phyloP scores from a whole-genome alignment of 176 grass and related monocot genomes.

The Oryza meridionalis region DNA sequence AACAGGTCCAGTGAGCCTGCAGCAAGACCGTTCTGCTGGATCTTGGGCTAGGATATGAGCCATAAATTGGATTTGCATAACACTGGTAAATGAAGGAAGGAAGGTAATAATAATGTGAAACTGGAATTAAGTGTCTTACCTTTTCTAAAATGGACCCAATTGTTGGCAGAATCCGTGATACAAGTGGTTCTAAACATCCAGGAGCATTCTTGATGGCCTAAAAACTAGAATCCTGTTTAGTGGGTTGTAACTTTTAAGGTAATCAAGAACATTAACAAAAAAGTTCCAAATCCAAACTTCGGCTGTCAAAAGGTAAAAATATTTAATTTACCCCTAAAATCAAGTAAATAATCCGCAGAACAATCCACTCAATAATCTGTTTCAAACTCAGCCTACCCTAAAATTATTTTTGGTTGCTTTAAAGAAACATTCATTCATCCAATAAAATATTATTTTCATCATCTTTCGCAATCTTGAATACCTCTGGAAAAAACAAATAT shows the following conservation, averaged over 20 bases:
- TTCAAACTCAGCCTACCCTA: too few relatives aligned
- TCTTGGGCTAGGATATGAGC: constrained; percentile 61
- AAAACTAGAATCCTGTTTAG: constrained; percentile 61
- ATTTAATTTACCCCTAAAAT: too few relatives aligned
- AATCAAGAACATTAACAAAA: constrained; percentile 5
- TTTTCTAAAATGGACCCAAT: constrained; percentile 80
- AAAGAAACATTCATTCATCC: constrained; percentile 5
- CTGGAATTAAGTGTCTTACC: constrained; percentile 51
- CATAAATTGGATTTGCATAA: constrained; percentile 46
- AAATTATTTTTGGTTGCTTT: too few relatives aligned
- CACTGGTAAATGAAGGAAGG: constrained; percentile 17
- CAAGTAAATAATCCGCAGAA: too few relatives aligned
- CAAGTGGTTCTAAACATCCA: constrained; percentile 75
- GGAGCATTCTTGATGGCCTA: constrained; percentile 96
- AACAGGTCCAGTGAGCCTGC: constrained; percentile 91
- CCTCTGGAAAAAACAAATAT: neutral
- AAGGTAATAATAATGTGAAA: constrained; percentile 18
- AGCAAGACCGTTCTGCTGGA: constrained; percentile 71
- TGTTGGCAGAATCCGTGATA: constrained; percentile 78
- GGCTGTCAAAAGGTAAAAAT: constrained; percentile 10
- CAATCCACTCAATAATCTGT: too few relatives aligned
- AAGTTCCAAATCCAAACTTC: neutral
- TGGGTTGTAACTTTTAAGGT: constrained; percentile 45
- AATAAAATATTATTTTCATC: constrained; percentile 17
- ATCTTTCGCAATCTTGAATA: constrained; percentile 23